phyloP scores from a whole-genome alignment of 805 yeast species.

The Candida anglica region DNA sequence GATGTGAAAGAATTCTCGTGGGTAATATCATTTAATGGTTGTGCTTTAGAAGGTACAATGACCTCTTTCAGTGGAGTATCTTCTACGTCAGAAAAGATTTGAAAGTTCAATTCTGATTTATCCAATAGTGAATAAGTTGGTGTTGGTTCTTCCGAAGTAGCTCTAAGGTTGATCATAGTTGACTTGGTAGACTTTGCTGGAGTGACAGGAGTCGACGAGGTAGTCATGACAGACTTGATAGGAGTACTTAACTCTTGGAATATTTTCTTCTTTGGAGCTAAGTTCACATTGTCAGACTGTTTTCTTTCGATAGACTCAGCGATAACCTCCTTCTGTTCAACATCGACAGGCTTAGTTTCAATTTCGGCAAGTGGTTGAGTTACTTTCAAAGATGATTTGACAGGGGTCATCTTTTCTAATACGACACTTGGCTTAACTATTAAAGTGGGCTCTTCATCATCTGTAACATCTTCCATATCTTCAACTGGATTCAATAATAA shows the following conservation, averaged over 20 bases:
- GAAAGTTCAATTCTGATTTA: conserved; percentile 2
- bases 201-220: conserved; percentile 8
- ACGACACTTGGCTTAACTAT: conserved; percentile 1
- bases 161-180: conserved; percentile 5
- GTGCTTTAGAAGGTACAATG: too few species aligned
- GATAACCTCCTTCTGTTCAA: not conserved
- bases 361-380: not conserved
- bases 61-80: conserved; percentile 6
- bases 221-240: not conserved
- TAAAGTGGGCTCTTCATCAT: conserved; percentile 36
- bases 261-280: too few species aligned
- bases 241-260: conserved; percentile 3
- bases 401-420: conserved; percentile 1
- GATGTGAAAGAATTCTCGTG: conserved; percentile 16
- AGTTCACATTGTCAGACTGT: not conserved
- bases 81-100: conserved; percentile 3
- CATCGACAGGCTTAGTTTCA: not conserved
- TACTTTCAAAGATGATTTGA: not conserved
- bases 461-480: conserved; percentile 40
- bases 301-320: too few species aligned
- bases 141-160: conserved; percentile 17
- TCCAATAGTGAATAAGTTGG: conserved; percentile 6
- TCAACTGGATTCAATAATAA: conserved; percentile 47
- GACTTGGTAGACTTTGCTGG: too few species aligned
- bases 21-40: conserved; percentile 24